These are phyloP conservation scores for Sorghum bicolor DNA, from an alignment of 176 grass and related monocot genomes.

Conservation along the genomic window DNA sequence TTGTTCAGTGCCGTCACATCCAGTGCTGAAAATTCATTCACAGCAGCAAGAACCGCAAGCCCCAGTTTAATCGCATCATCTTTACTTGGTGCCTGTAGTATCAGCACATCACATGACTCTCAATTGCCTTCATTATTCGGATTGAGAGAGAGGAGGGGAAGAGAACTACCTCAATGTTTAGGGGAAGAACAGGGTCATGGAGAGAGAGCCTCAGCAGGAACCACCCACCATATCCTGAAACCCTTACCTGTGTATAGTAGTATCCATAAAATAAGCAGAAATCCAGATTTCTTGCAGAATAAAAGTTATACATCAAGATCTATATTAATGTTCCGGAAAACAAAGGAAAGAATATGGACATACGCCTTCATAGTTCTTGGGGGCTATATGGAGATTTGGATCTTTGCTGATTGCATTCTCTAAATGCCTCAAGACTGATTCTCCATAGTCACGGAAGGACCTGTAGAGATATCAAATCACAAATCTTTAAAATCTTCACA, in stretches of 20 bases:
- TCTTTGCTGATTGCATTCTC: slow-evolving; percentile 53
- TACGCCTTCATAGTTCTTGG: slow-evolving; percentile 85
- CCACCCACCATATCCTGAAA: slow-evolving; percentile 96
- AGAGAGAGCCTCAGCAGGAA: slow-evolving; percentile 91
- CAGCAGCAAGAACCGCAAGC: slow-evolving; percentile 55
- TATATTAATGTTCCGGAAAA: neutral
- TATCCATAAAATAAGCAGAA: slow-evolving; percentile 5
- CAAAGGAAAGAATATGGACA: slow-evolving; percentile 17
- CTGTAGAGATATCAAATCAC: slow-evolving; percentile 38
- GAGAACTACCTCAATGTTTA: slow-evolving; percentile 81
- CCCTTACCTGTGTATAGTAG: slow-evolving; percentile 76
- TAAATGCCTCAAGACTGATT: slow-evolving; percentile 83
- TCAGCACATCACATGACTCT: neutral
- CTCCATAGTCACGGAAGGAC: slow-evolving; percentile 89
- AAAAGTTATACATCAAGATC: neutral
- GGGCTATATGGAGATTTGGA: slow-evolving; percentile 53
- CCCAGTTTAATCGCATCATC: slow-evolving; percentile 73
- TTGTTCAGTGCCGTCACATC: slow-evolving; percentile 59
- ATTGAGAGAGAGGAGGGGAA: neutral
- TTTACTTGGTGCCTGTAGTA: slow-evolving; percentile 58
- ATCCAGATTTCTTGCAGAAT: neutral
- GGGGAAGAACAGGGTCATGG: slow-evolving; percentile 97
- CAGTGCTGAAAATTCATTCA: slow-evolving; percentile 69
- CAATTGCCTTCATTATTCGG: neutral
- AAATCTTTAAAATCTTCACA: neutral